Base-by-base conservation (phyloP, 345 rosid species). In the Chamaenerion angustifolium region DNA sequence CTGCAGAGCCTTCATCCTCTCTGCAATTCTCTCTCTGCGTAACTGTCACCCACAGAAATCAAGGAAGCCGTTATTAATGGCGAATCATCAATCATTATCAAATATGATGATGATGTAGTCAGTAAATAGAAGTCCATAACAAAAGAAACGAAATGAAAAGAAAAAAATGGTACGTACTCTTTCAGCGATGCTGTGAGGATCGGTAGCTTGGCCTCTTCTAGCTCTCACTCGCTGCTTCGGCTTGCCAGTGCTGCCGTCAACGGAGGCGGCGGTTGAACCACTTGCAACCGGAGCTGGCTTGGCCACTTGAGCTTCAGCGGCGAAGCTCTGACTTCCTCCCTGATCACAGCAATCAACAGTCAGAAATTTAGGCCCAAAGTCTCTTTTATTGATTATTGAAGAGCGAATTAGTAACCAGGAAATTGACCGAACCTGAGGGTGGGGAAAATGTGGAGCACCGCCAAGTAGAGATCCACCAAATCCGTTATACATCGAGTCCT, bases 171-270 rank as follows among this genome's bases (percentile, higher is more conserved):
- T 43, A 7, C 27, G 45, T 78, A 92, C 98, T 49, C 98, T 60
- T 61, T 92, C 98, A 48, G 98, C 98, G 19, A 92, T 87, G 63
- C 98, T 92, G 54, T 92, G 98, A 37, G 98, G 98, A 57, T 87
- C 98, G 15, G 98, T 92, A 31, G 98, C 98, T 76, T 92, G 98
- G 50, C 98, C 98, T 70, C 98, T 76, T 56, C 96, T 65, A 15
- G 98, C 98, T 64, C 98, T 68, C 13, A 82, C 82, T 54, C 90
- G 96, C 70, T 65, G 84, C 0, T 85, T 86, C 47, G 81, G 92
- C 9, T 71, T 72, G 7, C 86, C 71, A 14, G 78, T 72, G 4
- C 76, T 82, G 0, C 77, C 79, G 8, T 69, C 69, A 8, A 4
- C 37, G 41, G 43, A 16, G 8, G 43, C 40, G 53, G 56, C 2